Conservation (phyloP, 1,284 basidiomycete genomes). For the Hymenochaete sp. region DNA sequence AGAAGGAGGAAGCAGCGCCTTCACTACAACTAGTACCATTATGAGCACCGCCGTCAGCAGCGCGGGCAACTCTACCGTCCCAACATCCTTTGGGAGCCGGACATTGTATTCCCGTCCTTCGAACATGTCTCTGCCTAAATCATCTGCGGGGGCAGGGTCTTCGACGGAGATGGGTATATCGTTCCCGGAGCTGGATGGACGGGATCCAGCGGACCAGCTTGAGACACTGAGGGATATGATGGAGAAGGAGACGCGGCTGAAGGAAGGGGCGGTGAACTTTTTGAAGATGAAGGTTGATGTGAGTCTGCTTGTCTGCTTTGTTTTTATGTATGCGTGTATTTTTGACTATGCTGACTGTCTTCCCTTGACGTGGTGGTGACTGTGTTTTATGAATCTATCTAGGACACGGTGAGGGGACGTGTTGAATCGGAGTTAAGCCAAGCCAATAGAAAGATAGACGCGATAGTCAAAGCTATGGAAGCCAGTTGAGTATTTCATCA, state of each 20-base stretch:
- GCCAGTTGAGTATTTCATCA: constrained; percentile 36
- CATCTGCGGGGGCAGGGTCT: neutral
- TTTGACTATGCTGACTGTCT: neutral
- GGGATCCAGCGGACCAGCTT: constrained; percentile 44
- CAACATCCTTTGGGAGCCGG: no score
- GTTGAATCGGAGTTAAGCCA: constrained; percentile 71
- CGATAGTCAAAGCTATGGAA: constrained; percentile 55
- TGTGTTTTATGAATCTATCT: constrained; percentile 17
- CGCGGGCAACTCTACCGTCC: no score
- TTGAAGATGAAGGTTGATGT: constrained; percentile 59
- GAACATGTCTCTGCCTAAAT: constrained; percentile 6
- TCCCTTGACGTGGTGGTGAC: neutral
- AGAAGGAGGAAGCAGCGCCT: neutral
- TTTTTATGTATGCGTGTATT: neutral
- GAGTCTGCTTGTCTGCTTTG: constrained; percentile 16
- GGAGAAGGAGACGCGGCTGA: constrained; percentile 66
- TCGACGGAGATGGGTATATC: constrained; percentile 15
- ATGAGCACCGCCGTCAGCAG: neutral
- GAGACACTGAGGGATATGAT: constrained; percentile 59
- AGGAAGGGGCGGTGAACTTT: constrained; percentile 80
- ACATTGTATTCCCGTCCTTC: constrained; percentile 7
- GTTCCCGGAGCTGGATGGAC: constrained; percentile 40
- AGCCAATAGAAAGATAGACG: constrained; percentile 64
- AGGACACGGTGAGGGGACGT: constrained; percentile 60
- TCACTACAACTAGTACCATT: no score